Evolutionary conservation across 208 protist genomes (phyloP).

Genomic region (Endotrypanum monterogeii): DNA sequence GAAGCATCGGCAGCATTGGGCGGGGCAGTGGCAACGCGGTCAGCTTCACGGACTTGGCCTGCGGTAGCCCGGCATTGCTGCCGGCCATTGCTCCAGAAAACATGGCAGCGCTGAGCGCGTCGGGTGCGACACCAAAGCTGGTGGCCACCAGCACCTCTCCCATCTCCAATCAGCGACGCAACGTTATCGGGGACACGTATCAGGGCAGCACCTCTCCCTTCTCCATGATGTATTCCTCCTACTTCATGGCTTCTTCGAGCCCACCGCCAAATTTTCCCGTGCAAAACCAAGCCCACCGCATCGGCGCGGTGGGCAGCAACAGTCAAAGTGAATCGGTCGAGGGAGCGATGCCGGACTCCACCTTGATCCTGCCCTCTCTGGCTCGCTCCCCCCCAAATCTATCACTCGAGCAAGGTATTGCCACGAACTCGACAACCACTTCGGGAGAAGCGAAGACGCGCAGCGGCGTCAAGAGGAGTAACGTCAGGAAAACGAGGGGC

Average conservation of each 20-base stretch:
- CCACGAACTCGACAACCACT: not conserved
- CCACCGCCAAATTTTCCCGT: too few species aligned
- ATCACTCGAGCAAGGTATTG: not conserved
- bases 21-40: not conserved
- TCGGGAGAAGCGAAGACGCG: not conserved
- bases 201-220: constrained; percentile 28
- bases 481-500: not conserved
- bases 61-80: constrained; percentile 11
- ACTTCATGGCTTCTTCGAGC: not conserved
- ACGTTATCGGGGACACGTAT: constrained; percentile 12
- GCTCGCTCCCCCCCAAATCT: not conserved
- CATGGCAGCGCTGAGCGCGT: not conserved
- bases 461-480: not conserved
- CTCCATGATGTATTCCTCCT: constrained; percentile 11
- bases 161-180: constrained; percentile 5
- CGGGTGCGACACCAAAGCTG: not conserved
- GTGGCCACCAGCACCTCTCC: not conserved
- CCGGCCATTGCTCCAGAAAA: not conserved
- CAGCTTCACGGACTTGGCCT: not conserved
- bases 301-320: not conserved
- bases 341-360: not conserved
- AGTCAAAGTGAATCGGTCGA: not conserved
- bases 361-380: not conserved
- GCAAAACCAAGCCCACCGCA: not conserved
- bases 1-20: not conserved